These are phyloP conservation scores for Corymbia calophylla DNA, from an alignment of 441 rosid species.

Conservation along the genomic window DNA sequence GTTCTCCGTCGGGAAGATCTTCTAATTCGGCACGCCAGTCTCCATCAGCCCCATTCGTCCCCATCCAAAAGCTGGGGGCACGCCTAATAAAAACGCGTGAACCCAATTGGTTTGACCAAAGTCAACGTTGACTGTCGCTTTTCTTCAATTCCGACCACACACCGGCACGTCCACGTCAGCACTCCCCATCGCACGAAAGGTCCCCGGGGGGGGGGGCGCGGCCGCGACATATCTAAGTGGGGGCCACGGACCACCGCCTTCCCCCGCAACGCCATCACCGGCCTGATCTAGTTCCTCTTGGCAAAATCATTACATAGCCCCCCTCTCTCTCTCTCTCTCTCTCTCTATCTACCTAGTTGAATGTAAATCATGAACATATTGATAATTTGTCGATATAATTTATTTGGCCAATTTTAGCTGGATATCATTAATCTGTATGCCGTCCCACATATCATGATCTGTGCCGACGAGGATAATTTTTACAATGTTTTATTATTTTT, in stretches of 20 bases:
- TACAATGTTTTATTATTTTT: too few relatives aligned
- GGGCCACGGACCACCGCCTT: neutral
- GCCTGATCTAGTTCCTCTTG: neutral
- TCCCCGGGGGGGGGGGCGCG: too few relatives aligned
- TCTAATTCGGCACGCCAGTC: neutral
- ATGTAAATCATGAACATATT: neutral
- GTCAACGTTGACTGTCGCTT: neutral
- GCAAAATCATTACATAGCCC: neutral
- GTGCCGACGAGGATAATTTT: too few relatives aligned
- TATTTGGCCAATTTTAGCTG: too few relatives aligned
- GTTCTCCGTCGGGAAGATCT: neutral
- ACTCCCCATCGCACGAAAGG: neutral
- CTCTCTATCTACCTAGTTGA: neutral
- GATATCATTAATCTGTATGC: too few relatives aligned
- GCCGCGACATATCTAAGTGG: neutral
- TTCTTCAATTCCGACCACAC: neutral
- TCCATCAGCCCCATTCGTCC: neutral
- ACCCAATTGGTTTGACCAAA: neutral
- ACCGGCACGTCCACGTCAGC: neutral
- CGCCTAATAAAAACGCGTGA: neutral
- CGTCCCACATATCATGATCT: too few relatives aligned
- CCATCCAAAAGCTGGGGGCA: neutral
- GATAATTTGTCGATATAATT: too few relatives aligned
- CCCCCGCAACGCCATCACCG: neutral
- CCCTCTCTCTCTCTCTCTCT: too few relatives aligned